Percentiles rank a stretch among this genome's conserved stretches.
Evolutionary conservation across 768 basidiomycete species (phyloP).

Genomic region (Tephrocybe rancida): DNA sequence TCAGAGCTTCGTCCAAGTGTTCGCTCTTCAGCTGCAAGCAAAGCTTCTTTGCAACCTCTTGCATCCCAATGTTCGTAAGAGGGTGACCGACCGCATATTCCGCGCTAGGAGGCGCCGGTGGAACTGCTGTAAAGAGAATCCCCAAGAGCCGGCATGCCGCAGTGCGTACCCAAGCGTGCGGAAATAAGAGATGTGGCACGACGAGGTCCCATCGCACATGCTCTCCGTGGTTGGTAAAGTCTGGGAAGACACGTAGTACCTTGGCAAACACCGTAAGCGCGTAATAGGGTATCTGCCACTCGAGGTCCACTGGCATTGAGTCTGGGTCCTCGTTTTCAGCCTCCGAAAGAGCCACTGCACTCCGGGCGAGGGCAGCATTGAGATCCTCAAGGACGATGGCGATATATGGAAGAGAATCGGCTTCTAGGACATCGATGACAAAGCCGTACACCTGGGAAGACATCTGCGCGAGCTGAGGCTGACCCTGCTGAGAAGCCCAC

Average conservation of each 20-base stretch:
- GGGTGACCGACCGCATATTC: conserved; percentile 41
- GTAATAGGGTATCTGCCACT: conserved; percentile 88
- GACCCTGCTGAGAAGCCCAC: conserved; percentile 71
- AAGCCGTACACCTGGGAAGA: conserved; percentile 85
- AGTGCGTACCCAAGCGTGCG: conserved; percentile 93
- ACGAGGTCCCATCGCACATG: conserved; percentile 66
- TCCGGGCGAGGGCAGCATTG: conserved; percentile 45
- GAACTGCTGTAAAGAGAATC: conserved; percentile 59
- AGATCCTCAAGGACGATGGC: conserved; percentile 59
- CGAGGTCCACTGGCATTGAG: conserved; percentile 56
- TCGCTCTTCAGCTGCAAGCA: conserved; percentile 82
- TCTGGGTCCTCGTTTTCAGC: conserved; percentile 47
- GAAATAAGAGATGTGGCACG: conserved; percentile 73
- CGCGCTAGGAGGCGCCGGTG: conserved; percentile 37
- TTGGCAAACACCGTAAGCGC: conserved; percentile 69
- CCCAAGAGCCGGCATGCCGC: conserved; percentile 80
- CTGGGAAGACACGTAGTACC: conserved; percentile 57
- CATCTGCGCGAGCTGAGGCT: conserved; percentile 67
- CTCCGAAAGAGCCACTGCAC: conserved; percentile 38
- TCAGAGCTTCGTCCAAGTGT: conserved; percentile 70
- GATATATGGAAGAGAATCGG: conserved; percentile 46
- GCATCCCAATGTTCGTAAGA: conserved; percentile 57
- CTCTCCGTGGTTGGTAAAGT: conserved; percentile 43
- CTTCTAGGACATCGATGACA: conserved; percentile 67
- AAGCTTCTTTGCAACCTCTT: conserved; percentile 71